phyloP scores from a whole-genome alignment of 2,329 filamentous ascomycete genomes.

The Fusarium pseudoanthophilum region DNA sequence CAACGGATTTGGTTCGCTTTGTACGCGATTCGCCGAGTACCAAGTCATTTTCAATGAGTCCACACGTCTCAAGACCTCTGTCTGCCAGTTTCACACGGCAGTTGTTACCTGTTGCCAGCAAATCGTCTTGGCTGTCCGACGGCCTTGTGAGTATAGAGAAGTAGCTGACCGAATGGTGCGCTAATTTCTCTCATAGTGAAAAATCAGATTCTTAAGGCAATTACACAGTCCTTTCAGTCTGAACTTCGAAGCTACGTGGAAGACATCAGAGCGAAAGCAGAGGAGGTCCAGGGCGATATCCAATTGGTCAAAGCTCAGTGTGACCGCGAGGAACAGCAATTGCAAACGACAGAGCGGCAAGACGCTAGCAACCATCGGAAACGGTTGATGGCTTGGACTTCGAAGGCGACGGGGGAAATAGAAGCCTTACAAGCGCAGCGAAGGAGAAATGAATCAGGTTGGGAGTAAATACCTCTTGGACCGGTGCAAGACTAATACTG shows the following conservation, averaged over 20 bases:
- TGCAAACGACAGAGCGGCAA: constrained; percentile 8
- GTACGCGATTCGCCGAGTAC: constrained; percentile 13
- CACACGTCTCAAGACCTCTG: background rate
- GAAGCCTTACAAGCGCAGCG: rapidly evolving
- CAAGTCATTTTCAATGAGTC: constrained; percentile 10
- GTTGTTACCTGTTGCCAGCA: constrained; percentile 20
- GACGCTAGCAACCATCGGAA: constrained; percentile 2
- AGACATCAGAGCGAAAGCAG: constrained; percentile 13
- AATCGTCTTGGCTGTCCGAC: background rate
- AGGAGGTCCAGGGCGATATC: constrained; percentile 3
- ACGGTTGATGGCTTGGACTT: background rate
- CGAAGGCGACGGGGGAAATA: background rate
- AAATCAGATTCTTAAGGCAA: background rate
- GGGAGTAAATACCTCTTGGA: too few relatives aligned
- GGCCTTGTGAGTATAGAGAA: background rate
- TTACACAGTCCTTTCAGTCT: constrained; percentile 19
- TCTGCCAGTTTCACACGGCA: constrained; percentile 19
- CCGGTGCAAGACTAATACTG: too few relatives aligned
- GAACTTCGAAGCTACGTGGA: constrained; percentile 22
- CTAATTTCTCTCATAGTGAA: background rate
- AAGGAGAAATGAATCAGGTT: background rate
- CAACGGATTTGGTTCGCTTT: constrained; percentile 12
- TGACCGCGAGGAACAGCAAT: constrained; percentile 3
- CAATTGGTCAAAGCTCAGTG: constrained; percentile 7
- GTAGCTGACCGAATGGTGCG: rapidly evolving